phyloP scores from a whole-genome alignment of 257 asterid genomes.

The Solanum stenotomum region DNA sequence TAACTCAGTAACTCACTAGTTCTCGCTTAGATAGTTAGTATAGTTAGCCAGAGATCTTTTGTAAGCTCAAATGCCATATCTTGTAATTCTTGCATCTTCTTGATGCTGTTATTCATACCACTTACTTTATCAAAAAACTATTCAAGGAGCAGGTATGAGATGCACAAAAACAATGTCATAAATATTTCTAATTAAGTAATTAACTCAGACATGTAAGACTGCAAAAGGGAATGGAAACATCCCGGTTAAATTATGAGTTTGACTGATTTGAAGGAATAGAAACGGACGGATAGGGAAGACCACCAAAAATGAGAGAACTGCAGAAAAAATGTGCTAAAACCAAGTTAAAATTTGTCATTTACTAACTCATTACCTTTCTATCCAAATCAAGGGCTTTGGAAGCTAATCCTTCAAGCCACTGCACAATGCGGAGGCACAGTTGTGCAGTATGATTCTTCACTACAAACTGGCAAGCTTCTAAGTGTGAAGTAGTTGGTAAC shows the following conservation, averaged over 20 bases:
- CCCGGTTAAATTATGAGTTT: neutral
- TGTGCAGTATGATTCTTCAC: slow-evolving; percentile 65
- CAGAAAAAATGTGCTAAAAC: neutral
- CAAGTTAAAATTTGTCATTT: neutral
- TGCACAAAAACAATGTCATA: neutral
- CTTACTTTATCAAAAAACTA: neutral
- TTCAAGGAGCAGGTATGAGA: neutral
- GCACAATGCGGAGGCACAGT: slow-evolving; percentile 86
- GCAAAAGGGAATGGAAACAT: neutral
- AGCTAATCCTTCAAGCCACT: slow-evolving; percentile 98
- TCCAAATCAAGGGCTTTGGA: slow-evolving; percentile 91
- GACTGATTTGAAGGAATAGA: neutral
- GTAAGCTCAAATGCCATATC: neutral
- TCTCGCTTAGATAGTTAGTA: neutral
- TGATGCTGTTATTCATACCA: neutral
- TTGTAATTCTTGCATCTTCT: neutral
- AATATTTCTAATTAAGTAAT: neutral
- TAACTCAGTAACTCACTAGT: neutral
- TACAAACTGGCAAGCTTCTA: slow-evolving; percentile 88
- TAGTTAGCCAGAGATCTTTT: neutral
- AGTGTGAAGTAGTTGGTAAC: slow-evolving; percentile 89
- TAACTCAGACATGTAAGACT: neutral
- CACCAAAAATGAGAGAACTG: neutral
- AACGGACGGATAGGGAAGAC: neutral
- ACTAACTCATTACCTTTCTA: slow-evolving; percentile 47